phyloP scores from a whole-genome alignment of 345 rosid species.

The Raphanus raphanistrum region DNA sequence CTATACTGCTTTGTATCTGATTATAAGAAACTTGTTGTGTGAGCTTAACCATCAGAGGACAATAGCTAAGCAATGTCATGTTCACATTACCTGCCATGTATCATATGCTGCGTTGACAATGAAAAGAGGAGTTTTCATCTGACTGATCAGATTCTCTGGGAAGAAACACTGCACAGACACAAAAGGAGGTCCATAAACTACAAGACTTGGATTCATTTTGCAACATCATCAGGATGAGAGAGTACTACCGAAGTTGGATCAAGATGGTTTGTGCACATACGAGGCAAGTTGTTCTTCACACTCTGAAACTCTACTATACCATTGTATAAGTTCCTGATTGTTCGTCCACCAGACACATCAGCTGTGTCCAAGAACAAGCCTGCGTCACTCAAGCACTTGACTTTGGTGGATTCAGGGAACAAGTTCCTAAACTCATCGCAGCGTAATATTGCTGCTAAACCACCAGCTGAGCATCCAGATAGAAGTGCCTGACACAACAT shows the following conservation, averaged over 20 bases:
- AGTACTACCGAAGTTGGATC: constrained; percentile 75
- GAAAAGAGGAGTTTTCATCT: constrained; percentile 75
- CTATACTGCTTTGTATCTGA: constrained; percentile 90
- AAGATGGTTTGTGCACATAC: constrained; percentile 67
- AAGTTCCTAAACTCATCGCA: constrained; percentile 82
- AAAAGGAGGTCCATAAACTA: constrained; percentile 13
- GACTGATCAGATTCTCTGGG: constrained; percentile 82
- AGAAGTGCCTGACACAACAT: constrained; percentile 70
- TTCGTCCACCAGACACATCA: constrained; percentile 85
- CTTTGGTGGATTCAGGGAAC: constrained; percentile 61
- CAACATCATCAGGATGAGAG: constrained; percentile 1
- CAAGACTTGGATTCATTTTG: background rate
- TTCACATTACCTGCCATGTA: constrained; percentile 95
- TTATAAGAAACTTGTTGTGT: constrained; percentile 11
- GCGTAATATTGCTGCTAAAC: constrained; percentile 81
- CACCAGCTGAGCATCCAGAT: constrained; percentile 97
- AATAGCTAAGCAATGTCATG: background rate
- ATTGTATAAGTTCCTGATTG: constrained; percentile 66
- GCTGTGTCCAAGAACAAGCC: constrained; percentile 88
- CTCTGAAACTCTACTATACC: constrained; percentile 86
- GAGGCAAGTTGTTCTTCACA: constrained; percentile 61
- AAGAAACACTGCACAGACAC: constrained; percentile 73
- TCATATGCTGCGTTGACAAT: constrained; percentile 92
- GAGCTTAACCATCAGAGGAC: constrained; percentile 12
- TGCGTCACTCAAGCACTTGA: constrained; percentile 97